Evolutionary conservation across 2,329 filamentous ascomycete genomes (phyloP).

Genomic region (Curvularia spicifera): DNA sequence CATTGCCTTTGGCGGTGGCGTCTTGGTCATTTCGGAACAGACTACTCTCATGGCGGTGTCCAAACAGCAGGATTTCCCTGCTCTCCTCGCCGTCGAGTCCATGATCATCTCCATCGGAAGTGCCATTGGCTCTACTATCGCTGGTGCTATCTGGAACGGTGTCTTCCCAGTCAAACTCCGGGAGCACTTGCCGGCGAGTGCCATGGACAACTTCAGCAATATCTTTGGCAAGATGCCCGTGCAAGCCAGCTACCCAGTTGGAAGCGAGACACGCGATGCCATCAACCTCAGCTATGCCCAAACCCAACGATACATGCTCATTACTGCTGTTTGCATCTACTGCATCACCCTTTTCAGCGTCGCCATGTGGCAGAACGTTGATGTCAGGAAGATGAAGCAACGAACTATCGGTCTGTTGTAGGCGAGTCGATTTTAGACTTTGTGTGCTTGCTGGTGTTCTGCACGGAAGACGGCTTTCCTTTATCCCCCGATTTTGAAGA

Average conservation of each 20-base stretch:
- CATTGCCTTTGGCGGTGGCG: constrained; percentile 44
- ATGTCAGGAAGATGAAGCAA: constrained; percentile 43
- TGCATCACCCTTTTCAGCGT: constrained; percentile 32
- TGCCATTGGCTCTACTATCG: constrained; percentile 58
- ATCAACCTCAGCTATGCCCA: constrained; percentile 49
- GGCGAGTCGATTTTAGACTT: background rate
- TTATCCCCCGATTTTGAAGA: background rate
- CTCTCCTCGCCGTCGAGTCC: constrained; percentile 57
- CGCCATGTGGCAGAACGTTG: constrained; percentile 40
- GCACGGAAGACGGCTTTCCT: background rate
- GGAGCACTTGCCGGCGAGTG: constrained; percentile 54
- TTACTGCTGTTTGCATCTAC: constrained; percentile 42
- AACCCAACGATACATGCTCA: constrained; percentile 49
- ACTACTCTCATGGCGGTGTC: constrained; percentile 45
- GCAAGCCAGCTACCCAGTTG: constrained; percentile 62
- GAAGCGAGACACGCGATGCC: constrained; percentile 56
- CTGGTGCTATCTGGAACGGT: constrained; percentile 69
- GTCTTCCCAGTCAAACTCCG: constrained; percentile 61
- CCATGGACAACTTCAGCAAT: constrained; percentile 42
- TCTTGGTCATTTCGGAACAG: constrained; percentile 44
- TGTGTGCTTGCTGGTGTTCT: background rate
- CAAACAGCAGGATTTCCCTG: constrained; percentile 44
- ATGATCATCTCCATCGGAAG: constrained; percentile 65
- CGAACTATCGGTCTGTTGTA: constrained; percentile 43
- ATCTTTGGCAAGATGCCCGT: constrained; percentile 61